phyloP scores from a whole-genome alignment of 176 grass and related monocot species.

The Themeda triandra region DNA sequence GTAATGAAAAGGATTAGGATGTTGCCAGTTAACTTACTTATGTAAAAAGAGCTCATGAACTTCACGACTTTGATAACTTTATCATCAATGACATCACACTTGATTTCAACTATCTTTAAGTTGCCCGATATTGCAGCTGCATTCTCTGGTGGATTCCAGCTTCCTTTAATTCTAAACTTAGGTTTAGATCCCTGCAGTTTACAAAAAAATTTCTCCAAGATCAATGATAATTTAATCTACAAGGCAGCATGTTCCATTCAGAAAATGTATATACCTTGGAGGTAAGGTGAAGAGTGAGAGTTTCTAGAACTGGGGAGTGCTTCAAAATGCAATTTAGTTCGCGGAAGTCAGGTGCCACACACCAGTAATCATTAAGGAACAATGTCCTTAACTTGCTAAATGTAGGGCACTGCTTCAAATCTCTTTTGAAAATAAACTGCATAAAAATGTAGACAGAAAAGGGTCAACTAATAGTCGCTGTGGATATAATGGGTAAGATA shows the following conservation, averaged over 20 bases:
- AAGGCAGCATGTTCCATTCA: neutral
- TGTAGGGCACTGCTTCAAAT: conserved; percentile 20
- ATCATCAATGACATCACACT: too few relatives aligned
- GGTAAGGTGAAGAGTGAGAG: conserved; percentile 7
- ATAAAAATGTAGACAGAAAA: neutral
- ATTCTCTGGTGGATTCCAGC: too few relatives aligned
- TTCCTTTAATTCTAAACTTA: neutral
- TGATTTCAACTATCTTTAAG: too few relatives aligned
- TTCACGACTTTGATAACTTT: too few relatives aligned
- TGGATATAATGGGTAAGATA: neutral
- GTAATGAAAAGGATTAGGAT: too few relatives aligned
- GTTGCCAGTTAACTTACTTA: too few relatives aligned
- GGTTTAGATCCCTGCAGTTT: neutral
- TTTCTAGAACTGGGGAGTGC: conserved; percentile 12
- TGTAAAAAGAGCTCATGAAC: too few relatives aligned
- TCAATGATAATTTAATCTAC: neutral
- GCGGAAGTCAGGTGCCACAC: too few relatives aligned
- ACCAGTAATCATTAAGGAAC: too few relatives aligned
- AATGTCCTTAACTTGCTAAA: too few relatives aligned
- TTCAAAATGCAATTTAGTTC: too few relatives aligned
- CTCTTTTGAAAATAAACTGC: conserved; percentile 20
- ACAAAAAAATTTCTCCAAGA: neutral
- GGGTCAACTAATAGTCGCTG: neutral
- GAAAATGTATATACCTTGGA: neutral
- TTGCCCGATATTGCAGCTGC: neutral